Evolutionary conservation across 2,329 filamentous ascomycete species (phyloP), one percentile per base, ranked within the genome.

Genomic region (Triangularia verruculosa): DNA sequence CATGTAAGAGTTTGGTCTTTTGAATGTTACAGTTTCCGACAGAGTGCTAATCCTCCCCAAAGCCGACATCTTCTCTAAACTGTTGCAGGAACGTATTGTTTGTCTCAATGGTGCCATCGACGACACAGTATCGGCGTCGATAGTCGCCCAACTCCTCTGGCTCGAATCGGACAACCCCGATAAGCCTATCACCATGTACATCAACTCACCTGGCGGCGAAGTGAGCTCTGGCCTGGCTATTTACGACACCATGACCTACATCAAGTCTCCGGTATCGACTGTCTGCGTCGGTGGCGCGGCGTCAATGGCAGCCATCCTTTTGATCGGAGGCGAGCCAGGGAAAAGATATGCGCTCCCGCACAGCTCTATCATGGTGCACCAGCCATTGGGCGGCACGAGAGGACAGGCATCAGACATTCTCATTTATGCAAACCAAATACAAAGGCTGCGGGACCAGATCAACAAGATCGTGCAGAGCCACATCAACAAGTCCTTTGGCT

Each of bases 241-340:
- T 72, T 99, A 99, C 82, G 95, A 99, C 76, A 99, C 95, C 12
- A 98, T 99, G 94, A 88, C 90, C 70, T 99, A 99, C 77, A 98
- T 99, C 74, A 88, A 89, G 65, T 91, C 91, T 2, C 92, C 94
- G 1, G 93, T 99, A 0, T 94, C 90, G 52, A 99, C 95, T 0
- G 95, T 99, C 28, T 98, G 95, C 73, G 86, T 99, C 52, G 95
- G 95, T 7, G 92, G 96, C 72, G 95, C 96, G 0, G 94, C 95
- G 1, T 95, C 90, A 2, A 99, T 99, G 95, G 95, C 93, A 5
- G 92, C 90, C 1, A 82, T 99, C 24, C 82, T 99, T 1, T 86
- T 99, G 0, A 90, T 91, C 56, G 95, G 94, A 55, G 95, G 96
- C 20, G 86, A 92, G 64, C 83, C 90, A 0, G 93, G 93, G 15